Base-by-base conservation (phyloP, 345 rosid species). In the Laguncularia racemosa region DNA sequence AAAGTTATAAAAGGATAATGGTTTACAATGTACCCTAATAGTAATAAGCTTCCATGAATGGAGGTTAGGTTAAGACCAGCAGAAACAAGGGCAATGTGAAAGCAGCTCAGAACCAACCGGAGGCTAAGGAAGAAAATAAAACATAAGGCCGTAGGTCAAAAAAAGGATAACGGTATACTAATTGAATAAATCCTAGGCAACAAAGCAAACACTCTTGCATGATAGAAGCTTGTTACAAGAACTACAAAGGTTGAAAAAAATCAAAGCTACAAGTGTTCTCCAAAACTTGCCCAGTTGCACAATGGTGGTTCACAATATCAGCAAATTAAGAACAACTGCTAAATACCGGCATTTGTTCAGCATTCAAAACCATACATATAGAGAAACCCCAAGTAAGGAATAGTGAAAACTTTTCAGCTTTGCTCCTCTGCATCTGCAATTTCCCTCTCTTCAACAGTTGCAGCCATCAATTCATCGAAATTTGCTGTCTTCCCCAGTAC, bases 391-490 rank as follows among this genome's bases (percentile, higher is more conserved):
- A 33, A 45, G 20, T 13, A 43, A 48, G 17, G 55, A 54, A 21
- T 23, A 28, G 46, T 23, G 14, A 18, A 12, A 26, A 40, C 0
- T 8, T 12, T 26, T 60, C 56, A 67, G 58, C 62, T 56, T 57
- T 61, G 71, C 60, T 61, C 71, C 45, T 67, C 62, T 0, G 57
- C 71, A 16, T 61, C 65, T 1, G 58, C 66, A 0, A 43, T 48
- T 46, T 61, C 71, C 56, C 65, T 61, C 56, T 86, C 91, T 59
- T 78, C 89, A 13, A 78, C 68, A 20, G 86, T 80, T 48, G 91
- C 85, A 6, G 85, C 83, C 83, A 82, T 88, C 78, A 84, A 55
- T 52, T 84, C 89, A 43, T 84, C 96, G 12, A 88, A 84, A 73
- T 82, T 84, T 44, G 70, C 84, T 0, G 96, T 66, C 72, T 88